These are phyloP conservation scores for Glycine tomentella DNA, from an alignment of 306 rosid species.

Conservation along the genomic window DNA sequence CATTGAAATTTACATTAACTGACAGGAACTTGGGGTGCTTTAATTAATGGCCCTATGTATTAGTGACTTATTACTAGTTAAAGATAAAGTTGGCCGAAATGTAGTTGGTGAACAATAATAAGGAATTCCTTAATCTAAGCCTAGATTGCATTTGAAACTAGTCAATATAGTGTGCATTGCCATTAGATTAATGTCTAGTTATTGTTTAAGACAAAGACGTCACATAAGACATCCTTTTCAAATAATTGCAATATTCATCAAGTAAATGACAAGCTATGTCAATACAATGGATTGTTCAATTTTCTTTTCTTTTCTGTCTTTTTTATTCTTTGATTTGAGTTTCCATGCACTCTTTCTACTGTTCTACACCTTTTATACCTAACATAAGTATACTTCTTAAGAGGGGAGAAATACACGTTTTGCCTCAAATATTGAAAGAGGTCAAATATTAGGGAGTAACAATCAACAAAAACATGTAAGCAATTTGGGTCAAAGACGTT, in stretches of 20 bases:
- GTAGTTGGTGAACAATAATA: slow-evolving; percentile 5
- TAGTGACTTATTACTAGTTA: not conserved
- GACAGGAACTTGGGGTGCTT: not conserved
- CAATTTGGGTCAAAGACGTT: slow-evolving; percentile 82
- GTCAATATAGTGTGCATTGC: not conserved
- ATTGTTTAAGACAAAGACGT: slow-evolving; percentile 23
- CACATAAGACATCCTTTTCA: slow-evolving; percentile 8
- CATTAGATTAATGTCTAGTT: slow-evolving; percentile 15
- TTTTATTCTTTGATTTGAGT: slow-evolving; percentile 22
- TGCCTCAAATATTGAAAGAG: slow-evolving; percentile 45
- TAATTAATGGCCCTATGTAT: not conserved
- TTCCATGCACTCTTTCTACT: slow-evolving; percentile 45
- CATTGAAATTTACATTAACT: not conserved
- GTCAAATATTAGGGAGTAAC: slow-evolving; percentile 58
- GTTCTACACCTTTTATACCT: slow-evolving; percentile 54
- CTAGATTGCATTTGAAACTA: slow-evolving; percentile 24
- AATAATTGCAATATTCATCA: not conserved
- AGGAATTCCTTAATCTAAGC: slow-evolving; percentile 11
- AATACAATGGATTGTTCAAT: slow-evolving; percentile 57
- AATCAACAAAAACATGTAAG: slow-evolving; percentile 42
- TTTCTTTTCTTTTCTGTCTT: not conserved
- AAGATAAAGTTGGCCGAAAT: not conserved
- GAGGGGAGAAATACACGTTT: slow-evolving; percentile 55
- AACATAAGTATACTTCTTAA: slow-evolving; percentile 53
- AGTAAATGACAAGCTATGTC: not conserved